Evolutionary conservation across 164 flowering plant genomes (phyloP).

Genomic region (Magnolia officinalis): DNA sequence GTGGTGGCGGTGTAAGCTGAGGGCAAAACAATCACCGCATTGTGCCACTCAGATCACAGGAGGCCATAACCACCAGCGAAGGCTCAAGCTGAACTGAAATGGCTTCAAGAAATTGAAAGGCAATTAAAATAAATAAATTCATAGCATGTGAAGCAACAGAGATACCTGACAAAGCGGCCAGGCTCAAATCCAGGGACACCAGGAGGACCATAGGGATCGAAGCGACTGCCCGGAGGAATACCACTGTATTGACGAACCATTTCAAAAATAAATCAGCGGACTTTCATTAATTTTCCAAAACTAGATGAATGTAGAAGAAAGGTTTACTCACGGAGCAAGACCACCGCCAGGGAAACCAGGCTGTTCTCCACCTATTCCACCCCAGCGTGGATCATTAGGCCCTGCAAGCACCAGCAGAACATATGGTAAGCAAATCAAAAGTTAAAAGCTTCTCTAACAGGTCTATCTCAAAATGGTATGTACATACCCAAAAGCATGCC

Average conservation of each 20-base stretch:
- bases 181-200: slow-evolving; percentile 87
- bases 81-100: no score
- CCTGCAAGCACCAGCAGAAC: slow-evolving; percentile 35
- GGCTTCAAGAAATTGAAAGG: no score
- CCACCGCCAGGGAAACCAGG: slow-evolving; percentile 40
- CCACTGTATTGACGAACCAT: slow-evolving; percentile 38
- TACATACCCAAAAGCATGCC: slow-evolving; percentile 67
- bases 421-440: not conserved
- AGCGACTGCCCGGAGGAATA: slow-evolving; percentile 81
- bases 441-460: no score
- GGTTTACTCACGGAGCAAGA: slow-evolving; percentile 37
- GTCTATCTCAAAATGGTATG: not conserved
- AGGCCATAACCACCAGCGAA: no score
- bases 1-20: no score
- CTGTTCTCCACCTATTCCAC: slow-evolving; percentile 24
- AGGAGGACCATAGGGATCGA: slow-evolving; percentile 87
- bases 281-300: not conserved
- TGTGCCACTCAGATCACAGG: no score
- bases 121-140: no score
- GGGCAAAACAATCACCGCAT: no score
- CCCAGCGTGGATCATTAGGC: slow-evolving; percentile 71
- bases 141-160: not conserved
- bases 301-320: slow-evolving; percentile 3
- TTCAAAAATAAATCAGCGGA: slow-evolving; percentile 7
- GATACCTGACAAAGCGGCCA: slow-evolving; percentile 49